Evolutionary conservation across 1,284 basidiomycete species (phyloP).

Genomic region (Irpex sp.): DNA sequence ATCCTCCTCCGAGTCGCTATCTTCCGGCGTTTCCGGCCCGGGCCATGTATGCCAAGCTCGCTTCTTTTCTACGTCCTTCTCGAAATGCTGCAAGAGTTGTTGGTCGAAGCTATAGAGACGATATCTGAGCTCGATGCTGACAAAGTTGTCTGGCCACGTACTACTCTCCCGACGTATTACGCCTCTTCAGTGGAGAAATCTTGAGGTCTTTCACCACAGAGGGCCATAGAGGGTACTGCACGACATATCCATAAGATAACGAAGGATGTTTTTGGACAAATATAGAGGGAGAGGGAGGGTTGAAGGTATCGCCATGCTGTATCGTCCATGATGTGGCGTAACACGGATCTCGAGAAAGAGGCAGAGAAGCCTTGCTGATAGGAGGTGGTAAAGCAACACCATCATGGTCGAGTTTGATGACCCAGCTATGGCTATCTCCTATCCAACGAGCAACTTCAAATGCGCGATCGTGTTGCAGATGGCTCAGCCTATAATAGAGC

Average conservation of each 20-base stretch:
- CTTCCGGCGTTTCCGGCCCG: neutral
- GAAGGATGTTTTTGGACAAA: neutral
- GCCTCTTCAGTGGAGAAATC: neutral
- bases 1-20: neutral
- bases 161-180: neutral
- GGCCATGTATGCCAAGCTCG: neutral
- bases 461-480: constrained; percentile 3
- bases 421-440: constrained; percentile 20
- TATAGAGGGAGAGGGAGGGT: neutral
- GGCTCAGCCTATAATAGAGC: neutral
- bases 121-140: neutral
- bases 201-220: too few species aligned
- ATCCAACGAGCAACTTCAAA: constrained; percentile 21
- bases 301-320: neutral
- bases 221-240: too few species aligned
- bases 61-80: neutral
- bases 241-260: neutral
- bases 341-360: neutral
- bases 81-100: neutral
- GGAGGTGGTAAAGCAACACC: constrained; percentile 14
- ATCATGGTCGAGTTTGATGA: constrained; percentile 15
- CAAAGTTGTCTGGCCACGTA: neutral
- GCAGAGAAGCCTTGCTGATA: neutral
- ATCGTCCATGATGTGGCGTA: neutral
- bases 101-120: neutral